phyloP scores from a whole-genome alignment of 306 rosid genomes.

The Fragaria iinumae region DNA sequence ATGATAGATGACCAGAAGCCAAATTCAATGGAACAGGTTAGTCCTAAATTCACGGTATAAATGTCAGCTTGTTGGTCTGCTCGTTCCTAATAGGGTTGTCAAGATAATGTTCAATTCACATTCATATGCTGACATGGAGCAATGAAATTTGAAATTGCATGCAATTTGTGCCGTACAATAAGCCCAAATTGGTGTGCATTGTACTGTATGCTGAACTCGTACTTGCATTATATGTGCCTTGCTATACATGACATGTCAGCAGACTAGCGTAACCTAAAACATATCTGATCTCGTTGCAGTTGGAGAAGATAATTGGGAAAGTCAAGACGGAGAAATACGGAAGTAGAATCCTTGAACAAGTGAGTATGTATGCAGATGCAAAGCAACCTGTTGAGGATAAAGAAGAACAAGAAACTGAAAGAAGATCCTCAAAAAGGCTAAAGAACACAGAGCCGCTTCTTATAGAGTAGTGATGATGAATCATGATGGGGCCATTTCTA shows the following conservation, averaged over 20 bases:
- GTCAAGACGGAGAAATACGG: constrained; percentile 78
- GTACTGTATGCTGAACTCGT: neutral
- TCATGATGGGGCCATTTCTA: constrained; percentile 20
- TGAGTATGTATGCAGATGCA: constrained; percentile 40
- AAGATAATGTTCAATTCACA: neutral
- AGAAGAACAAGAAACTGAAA: constrained; percentile 41
- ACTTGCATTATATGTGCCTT: neutral
- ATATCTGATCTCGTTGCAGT: constrained; percentile 40
- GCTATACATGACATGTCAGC: neutral
- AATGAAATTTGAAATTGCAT: no score
- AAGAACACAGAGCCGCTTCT: constrained; percentile 57
- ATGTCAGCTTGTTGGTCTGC: neutral
- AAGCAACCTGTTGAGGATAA: constrained; percentile 25
- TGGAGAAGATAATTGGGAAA: constrained; percentile 77
- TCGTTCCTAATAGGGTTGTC: neutral
- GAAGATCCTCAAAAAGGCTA: constrained; percentile 57
- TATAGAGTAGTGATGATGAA: constrained; percentile 79
- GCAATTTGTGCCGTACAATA: neutral
- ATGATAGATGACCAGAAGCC: constrained; percentile 71
- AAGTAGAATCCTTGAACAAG: constrained; percentile 57
- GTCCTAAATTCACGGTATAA: neutral
- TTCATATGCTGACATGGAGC: neutral
- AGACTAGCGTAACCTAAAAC: neutral
- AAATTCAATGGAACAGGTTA: constrained; percentile 62
- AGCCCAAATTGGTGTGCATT: neutral